These are phyloP conservation scores for Uronychia setigera DNA, from an alignment of 73 alveolate species.

Conservation along the genomic window DNA sequence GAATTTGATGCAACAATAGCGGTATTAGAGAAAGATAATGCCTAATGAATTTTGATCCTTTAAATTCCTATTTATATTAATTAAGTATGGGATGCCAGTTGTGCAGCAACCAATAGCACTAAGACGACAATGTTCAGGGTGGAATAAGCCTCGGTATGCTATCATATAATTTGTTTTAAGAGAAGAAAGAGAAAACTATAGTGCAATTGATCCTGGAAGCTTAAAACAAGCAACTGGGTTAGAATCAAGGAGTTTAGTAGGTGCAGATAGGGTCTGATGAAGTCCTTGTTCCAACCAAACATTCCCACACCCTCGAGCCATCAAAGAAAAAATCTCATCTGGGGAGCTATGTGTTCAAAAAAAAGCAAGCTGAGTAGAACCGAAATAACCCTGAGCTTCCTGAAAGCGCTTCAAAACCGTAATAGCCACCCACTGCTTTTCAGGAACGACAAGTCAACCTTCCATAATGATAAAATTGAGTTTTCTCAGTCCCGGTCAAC, in stretches of 20 bases:
- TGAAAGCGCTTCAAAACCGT: not conserved
- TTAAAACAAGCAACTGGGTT: not conserved
- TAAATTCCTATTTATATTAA: no score
- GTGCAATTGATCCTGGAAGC: not conserved
- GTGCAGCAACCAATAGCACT: not conserved
- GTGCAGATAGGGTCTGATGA: not conserved
- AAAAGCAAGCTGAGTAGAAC: not conserved
- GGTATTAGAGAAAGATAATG: no score
- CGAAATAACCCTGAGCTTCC: not conserved
- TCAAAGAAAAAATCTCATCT: not conserved
- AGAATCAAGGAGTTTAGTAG: not conserved
- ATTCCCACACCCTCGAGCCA: not conserved
- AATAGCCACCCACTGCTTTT: not conserved
- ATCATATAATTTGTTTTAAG: not conserved
- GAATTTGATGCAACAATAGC: no score
- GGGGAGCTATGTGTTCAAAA: not conserved
- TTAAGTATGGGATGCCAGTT: conserved; percentile 4
- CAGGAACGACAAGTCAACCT: not conserved
- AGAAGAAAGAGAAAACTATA: not conserved
- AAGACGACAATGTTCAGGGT: not conserved
- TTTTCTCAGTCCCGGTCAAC: not conserved
- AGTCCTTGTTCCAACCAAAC: not conserved
- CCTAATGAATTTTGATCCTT: no score
- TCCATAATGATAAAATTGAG: not conserved
- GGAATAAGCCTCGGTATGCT: not conserved